Conservation (phyloP, 139 green algal species). For the Picochlorum sp. region DNA sequence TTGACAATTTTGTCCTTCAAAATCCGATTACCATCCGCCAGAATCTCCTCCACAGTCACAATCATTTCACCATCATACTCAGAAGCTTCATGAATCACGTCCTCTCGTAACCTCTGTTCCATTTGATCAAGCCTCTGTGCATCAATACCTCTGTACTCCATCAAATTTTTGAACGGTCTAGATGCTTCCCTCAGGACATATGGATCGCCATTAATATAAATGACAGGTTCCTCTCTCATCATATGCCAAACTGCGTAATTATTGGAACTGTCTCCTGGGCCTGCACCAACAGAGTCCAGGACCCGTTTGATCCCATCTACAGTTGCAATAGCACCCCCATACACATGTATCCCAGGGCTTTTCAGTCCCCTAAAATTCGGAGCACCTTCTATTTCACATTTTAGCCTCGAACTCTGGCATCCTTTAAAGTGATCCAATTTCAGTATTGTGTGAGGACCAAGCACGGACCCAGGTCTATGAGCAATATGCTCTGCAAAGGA, state of each 20-base stretch:
- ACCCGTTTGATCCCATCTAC: slow-evolving; percentile 50
- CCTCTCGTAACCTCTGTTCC: slow-evolving; percentile 76
- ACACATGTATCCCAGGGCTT: slow-evolving; percentile 52
- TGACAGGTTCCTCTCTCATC: slow-evolving; percentile 89
- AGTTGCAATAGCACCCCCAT: slow-evolving; percentile 79
- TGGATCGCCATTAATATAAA: slow-evolving; percentile 89
- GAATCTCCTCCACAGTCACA: slow-evolving; percentile 55
- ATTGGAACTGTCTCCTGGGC: slow-evolving; percentile 2
- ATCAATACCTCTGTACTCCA: slow-evolving; percentile 90
- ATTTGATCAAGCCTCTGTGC: slow-evolving; percentile 71
- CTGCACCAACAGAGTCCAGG: slow-evolving; percentile 38
- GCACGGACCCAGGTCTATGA: slow-evolving; percentile 49
- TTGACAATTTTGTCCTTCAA: slow-evolving; percentile 14
- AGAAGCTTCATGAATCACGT: slow-evolving; percentile 72
- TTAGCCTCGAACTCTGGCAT: slow-evolving; percentile 44
- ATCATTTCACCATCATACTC: slow-evolving; percentile 55
- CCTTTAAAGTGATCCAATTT: slow-evolving; percentile 78
- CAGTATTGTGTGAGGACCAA: slow-evolving; percentile 72
- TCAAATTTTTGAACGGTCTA: slow-evolving; percentile 88
- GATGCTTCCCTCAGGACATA: slow-evolving; percentile 87
- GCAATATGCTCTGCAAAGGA: slow-evolving; percentile 33
- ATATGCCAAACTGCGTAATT: slow-evolving; percentile 74
- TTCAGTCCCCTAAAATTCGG: slow-evolving; percentile 73
- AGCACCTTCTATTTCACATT: slow-evolving; percentile 29
- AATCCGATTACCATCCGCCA: background rate